These are phyloP conservation scores for Calendula officinalis DNA, from an alignment of 129 eudicot species.

Conservation along the genomic window DNA sequence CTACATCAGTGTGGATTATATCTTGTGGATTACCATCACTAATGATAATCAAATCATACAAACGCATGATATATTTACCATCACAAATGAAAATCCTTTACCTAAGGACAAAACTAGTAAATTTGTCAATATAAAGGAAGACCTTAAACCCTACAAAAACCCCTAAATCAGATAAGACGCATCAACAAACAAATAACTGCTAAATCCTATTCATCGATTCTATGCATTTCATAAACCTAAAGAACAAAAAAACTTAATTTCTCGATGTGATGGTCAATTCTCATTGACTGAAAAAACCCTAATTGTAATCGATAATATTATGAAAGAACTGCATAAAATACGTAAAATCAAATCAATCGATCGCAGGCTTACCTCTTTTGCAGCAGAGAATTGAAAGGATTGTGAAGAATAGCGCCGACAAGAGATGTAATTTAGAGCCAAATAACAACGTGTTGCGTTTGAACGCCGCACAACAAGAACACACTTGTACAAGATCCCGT, in stretches of 20 bases:
- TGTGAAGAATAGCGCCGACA: neutral
- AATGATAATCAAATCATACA: neutral
- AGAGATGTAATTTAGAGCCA: neutral
- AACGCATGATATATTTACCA: neutral
- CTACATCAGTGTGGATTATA: too few species aligned
- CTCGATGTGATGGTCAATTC: neutral
- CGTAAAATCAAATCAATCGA: neutral
- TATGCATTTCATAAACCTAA: neutral
- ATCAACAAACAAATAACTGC: too few species aligned
- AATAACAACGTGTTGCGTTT: slow-evolving; percentile 22
- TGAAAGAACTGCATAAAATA: neutral
- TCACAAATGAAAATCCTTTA: too few species aligned
- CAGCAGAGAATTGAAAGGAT: neutral
- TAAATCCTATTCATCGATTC: too few species aligned
- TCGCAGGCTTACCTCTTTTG: slow-evolving; percentile 7
- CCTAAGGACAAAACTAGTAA: too few species aligned
- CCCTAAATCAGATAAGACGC: neutral
- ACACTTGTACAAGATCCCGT: too few species aligned
- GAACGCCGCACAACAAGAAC: slow-evolving; percentile 9
- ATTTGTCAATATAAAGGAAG: neutral
- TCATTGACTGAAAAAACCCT: neutral
- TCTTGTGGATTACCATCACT: too few species aligned
- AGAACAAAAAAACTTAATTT: neutral
- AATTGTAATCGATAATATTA: neutral
- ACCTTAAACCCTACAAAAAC: slow-evolving; percentile 5